A percentile compares a stretch with the other conserved stretches of the same genome.
Conservation (phyloP, 345 rosid genomes). For the Lepidium aucheri region DNA sequence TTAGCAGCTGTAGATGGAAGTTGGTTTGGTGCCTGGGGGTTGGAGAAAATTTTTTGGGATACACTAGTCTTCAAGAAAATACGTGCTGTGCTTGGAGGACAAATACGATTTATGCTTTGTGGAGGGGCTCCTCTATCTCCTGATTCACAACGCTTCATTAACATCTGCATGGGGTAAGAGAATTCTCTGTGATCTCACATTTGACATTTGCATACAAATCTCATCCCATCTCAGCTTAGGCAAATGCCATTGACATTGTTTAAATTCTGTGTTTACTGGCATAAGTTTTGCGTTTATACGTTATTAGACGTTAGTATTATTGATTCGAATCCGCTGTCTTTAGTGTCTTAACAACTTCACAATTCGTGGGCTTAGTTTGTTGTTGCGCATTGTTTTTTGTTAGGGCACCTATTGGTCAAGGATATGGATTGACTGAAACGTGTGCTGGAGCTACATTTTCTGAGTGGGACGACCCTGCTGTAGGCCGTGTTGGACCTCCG, state of each 20-base stretch:
- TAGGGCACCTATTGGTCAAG: slow-evolving; percentile 86
- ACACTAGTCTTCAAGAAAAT: slow-evolving; percentile 49
- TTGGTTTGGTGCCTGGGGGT: slow-evolving; percentile 92
- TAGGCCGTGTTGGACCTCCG: slow-evolving; percentile 93
- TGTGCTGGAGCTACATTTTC: slow-evolving; percentile 84
- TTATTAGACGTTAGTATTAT: not conserved
- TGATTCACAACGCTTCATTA: slow-evolving; percentile 79
- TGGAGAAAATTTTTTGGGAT: slow-evolving; percentile 74
- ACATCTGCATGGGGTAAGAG: slow-evolving; percentile 85
- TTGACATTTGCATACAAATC: not conserved
- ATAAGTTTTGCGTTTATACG: not conserved
- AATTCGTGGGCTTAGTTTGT: slow-evolving; percentile 1
- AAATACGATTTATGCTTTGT: slow-evolving; percentile 58
- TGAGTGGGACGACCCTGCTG: slow-evolving; percentile 62
- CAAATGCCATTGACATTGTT: not conserved
- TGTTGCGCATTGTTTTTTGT: not conserved
- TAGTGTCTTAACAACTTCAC: not conserved
- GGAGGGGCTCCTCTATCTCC: slow-evolving; percentile 95
- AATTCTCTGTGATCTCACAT: slow-evolving; percentile 6
- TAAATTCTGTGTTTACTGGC: not conserved
- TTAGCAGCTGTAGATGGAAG: slow-evolving; percentile 75
- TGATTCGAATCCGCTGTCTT: not conserved
- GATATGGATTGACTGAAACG: slow-evolving; percentile 95
- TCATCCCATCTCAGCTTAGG: not conserved
- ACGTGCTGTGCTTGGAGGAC: slow-evolving; percentile 72